A percentile compares a stretch with the other conserved stretches of the same genome.
These are phyloP conservation scores for Candida yuanshanica DNA, from an alignment of 805 yeast genomes.

Conservation along the genomic window DNA sequence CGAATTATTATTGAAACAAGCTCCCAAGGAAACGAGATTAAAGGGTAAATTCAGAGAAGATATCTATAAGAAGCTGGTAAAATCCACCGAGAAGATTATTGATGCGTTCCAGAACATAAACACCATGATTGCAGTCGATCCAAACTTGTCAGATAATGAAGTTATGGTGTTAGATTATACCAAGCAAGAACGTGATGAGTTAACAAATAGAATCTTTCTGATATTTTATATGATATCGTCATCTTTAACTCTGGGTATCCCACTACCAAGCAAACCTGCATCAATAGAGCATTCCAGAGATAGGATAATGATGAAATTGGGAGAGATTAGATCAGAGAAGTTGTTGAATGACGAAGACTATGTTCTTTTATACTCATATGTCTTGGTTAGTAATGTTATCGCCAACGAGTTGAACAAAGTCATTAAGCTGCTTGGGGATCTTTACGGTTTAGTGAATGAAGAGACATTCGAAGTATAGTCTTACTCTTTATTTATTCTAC, in stretches of 20 bases:
- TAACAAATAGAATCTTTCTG: constrained; percentile 66
- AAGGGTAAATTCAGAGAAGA: constrained; percentile 64
- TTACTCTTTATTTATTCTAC: constrained; percentile 28
- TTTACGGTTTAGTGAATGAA: constrained; percentile 57
- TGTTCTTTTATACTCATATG: constrained; percentile 69
- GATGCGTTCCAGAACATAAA: constrained; percentile 74
- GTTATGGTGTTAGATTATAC: constrained; percentile 49
- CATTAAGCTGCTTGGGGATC: constrained; percentile 44
- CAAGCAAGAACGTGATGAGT: constrained; percentile 54
- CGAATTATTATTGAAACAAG: constrained; percentile 55
- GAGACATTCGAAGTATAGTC: constrained; percentile 25
- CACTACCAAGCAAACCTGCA: constrained; percentile 72
- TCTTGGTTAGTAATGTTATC: constrained; percentile 63
- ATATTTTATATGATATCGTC: constrained; percentile 77
- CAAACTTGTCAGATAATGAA: constrained; percentile 47
- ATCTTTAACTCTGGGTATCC: constrained; percentile 69
- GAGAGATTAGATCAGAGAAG: constrained; percentile 43
- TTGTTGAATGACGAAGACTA: constrained; percentile 61
- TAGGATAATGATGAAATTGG: constrained; percentile 58
- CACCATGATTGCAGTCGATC: constrained; percentile 60
- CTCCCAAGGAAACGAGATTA: constrained; percentile 69
- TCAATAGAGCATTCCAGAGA: constrained; percentile 72
- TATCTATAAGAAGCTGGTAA: constrained; percentile 45
- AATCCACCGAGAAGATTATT: constrained; percentile 55
- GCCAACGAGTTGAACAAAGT: constrained; percentile 59